Evolutionary conservation across 169 alveolate species (phyloP).

Genomic region (Cryptosporidium sp.): DNA sequence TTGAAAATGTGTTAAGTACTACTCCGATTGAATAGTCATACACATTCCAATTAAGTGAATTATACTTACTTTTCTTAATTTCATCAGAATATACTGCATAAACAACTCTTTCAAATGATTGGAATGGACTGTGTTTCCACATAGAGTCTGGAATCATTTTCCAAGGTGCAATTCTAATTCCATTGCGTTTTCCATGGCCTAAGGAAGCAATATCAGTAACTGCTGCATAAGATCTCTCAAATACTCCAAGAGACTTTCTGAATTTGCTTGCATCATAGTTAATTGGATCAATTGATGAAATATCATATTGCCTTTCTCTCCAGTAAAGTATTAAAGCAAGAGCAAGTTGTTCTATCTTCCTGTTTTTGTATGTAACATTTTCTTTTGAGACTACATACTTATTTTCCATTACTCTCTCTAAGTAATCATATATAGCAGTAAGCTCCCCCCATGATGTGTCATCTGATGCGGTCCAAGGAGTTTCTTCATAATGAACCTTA

Average conservation of each 20-base stretch:
- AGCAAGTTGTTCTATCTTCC: slow-evolving; percentile 25
- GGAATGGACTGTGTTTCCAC: slow-evolving; percentile 70
- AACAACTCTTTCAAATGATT: slow-evolving; percentile 64
- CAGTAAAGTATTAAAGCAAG: slow-evolving; percentile 51
- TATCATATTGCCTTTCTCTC: slow-evolving; percentile 66
- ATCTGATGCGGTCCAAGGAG: slow-evolving; percentile 27
- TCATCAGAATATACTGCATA: slow-evolving; percentile 53
- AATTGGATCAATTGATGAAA: slow-evolving; percentile 55
- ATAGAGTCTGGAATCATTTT: slow-evolving; percentile 61
- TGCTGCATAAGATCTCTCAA: slow-evolving; percentile 58
- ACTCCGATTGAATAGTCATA: slow-evolving; percentile 55
- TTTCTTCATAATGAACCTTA: slow-evolving; percentile 24
- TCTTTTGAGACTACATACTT: slow-evolving; percentile 21
- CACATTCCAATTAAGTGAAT: slow-evolving; percentile 50
- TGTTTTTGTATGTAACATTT: slow-evolving; percentile 16
- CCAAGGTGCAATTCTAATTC: slow-evolving; percentile 65
- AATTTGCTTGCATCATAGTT: slow-evolving; percentile 38
- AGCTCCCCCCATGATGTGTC: slow-evolving; percentile 64
- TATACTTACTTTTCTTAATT: slow-evolving; percentile 37
- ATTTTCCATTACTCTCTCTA: background rate
- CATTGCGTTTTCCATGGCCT: slow-evolving; percentile 59
- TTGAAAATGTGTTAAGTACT: slow-evolving; percentile 51
- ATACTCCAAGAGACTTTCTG: slow-evolving; percentile 42
- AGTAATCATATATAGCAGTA: slow-evolving; percentile 23
- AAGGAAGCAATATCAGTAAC: slow-evolving; percentile 69